Evolutionary conservation across 441 rosid species (phyloP).

Genomic region (Gossypium davidsonii): DNA sequence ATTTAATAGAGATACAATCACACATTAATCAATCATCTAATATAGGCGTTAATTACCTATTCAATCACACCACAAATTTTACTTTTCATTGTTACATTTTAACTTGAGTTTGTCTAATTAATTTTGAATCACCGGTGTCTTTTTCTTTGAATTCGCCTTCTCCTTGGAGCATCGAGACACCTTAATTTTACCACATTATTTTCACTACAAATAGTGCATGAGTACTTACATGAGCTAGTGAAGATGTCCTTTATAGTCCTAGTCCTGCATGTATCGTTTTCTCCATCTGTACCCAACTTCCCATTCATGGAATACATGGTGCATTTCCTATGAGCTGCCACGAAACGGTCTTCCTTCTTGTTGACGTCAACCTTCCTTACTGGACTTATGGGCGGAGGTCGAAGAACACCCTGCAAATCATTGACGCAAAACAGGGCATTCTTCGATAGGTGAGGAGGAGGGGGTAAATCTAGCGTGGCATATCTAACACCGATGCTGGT

Average conservation of each 20-base stretch:
- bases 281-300: neutral
- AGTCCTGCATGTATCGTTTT: neutral
- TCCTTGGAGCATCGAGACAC: conserved; percentile 8
- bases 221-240: conserved; percentile 19
- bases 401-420: neutral
- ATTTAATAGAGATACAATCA: too few species aligned
- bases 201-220: conserved; percentile 16
- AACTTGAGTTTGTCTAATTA: neutral
- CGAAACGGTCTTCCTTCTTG: conserved; percentile 12
- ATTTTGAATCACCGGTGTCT: neutral
- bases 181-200: conserved; percentile 10
- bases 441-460: conserved; percentile 6
- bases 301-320: neutral
- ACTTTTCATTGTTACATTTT: neutral
- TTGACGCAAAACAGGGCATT: neutral
- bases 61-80: neutral
- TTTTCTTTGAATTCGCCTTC: neutral
- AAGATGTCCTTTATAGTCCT: conserved; percentile 1
- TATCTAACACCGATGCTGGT: neutral
- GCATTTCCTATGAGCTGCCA: conserved; percentile 25
- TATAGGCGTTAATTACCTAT: neutral
- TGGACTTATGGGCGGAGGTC: neutral
- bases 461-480: neutral
- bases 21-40: neutral
- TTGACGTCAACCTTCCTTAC: neutral